Evolutionary conservation across 176 grass and related monocot species (phyloP).

Genomic region (Rhynchospora pubera): DNA sequence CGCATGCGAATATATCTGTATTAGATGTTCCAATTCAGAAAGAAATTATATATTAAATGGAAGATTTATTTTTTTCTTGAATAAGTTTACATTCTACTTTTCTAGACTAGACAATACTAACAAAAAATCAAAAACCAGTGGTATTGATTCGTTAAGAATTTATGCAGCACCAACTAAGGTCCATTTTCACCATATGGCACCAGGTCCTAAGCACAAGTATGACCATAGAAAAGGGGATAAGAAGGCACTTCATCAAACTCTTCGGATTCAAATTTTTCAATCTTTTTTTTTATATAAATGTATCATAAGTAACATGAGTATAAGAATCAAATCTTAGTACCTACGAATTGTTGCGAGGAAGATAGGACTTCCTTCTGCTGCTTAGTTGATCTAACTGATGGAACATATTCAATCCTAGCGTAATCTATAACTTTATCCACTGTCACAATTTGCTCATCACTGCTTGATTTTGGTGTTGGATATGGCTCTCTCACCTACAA

Average conservation of each 20-base stretch:
- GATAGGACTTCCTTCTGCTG: slow-evolving; percentile 26
- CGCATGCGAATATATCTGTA: slow-evolving; percentile 40
- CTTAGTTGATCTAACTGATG: slow-evolving; percentile 29
- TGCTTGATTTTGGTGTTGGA: slow-evolving; percentile 36
- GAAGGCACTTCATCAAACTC: neutral
- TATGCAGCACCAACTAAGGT: neutral
- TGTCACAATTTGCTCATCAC: slow-evolving; percentile 27
- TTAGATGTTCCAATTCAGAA: slow-evolving; percentile 27
- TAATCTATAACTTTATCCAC: slow-evolving; percentile 46
- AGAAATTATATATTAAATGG: neutral
- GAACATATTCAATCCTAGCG: slow-evolving; percentile 36
- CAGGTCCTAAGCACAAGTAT: neutral
- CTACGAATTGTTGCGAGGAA: slow-evolving; percentile 35
- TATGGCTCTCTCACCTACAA: slow-evolving; percentile 58
- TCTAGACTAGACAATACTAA: slow-evolving; percentile 5
- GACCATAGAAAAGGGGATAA: neutral
- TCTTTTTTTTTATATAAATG: slow-evolving; percentile 19
- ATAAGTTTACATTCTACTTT: neutral
- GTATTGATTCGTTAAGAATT: neutral
- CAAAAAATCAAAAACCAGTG: neutral
- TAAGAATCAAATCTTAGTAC: slow-evolving; percentile 10
- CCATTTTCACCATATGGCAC: neutral
- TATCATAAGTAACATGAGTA: neutral
- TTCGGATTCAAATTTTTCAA: neutral
- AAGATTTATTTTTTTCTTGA: neutral